Conservation (phyloP, 176 grass and related monocot species). For the Chloris gayana region DNA sequence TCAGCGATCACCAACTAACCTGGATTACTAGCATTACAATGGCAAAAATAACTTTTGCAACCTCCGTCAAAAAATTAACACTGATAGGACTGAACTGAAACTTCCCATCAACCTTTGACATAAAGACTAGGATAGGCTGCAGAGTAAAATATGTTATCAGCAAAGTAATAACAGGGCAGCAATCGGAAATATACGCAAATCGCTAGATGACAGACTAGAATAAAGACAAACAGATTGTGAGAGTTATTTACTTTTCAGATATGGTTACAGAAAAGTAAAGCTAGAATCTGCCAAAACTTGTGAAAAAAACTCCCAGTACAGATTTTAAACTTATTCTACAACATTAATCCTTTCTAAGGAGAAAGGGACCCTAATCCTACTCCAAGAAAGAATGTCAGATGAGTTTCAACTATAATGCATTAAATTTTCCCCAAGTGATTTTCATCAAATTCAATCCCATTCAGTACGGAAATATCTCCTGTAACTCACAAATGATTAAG, state of each 20-base stretch:
- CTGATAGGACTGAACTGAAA: conserved; percentile 96
- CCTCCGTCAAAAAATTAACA: conserved; percentile 90
- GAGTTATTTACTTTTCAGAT: not conserved
- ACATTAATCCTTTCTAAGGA: too few relatives aligned
- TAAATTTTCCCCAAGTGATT: not conserved
- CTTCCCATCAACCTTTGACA: conserved; percentile 99
- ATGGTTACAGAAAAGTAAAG: not conserved
- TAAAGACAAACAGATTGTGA: conserved; percentile 6
- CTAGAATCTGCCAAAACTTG: not conserved
- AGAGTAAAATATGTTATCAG: conserved; percentile 37
- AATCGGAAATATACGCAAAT: conserved; percentile 12
- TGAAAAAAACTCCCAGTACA: too few relatives aligned
- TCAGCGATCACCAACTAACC: conserved; percentile 53
- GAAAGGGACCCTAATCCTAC: too few relatives aligned
- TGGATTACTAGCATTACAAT: conserved; percentile 85
- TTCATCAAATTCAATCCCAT: not conserved
- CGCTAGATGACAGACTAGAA: not conserved
- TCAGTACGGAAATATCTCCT: not conserved
- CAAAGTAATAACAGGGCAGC: not conserved
- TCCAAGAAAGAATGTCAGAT: not conserved
- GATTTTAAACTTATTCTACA: too few relatives aligned
- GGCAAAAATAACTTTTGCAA: conserved; percentile 91
- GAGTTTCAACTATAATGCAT: not conserved
- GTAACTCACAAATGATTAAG: conserved; percentile 1
- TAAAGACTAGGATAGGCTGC: conserved; percentile 98